Evolutionary conservation across 1,284 basidiomycete genomes (phyloP), one percentile per base, ranked within the genome.

Genomic region (Volvariella surrecta): DNA sequence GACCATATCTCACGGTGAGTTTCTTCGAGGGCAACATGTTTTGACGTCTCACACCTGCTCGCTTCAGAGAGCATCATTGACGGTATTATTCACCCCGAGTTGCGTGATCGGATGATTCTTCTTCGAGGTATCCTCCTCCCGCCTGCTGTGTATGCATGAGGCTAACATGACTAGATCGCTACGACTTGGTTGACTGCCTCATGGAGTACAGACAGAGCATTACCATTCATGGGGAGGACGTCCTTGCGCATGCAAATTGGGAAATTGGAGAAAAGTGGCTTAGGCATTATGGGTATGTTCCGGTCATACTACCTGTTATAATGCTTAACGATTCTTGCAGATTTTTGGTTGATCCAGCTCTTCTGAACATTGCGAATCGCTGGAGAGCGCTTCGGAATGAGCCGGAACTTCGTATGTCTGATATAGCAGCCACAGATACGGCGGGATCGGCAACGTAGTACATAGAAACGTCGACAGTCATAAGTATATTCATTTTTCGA

Each of bases 51-150:
- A n/a, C n/a, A n/a, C n/a, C n/a, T n/a, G n/a, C 32, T 16, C 37
- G 35, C 50, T 43, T 20, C 54, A 88, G 85, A 92, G 61, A 86
- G 88, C 52, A 75, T 87, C n/a, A 89, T 94, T 54, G 91, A 94
- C 60, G 79, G 81, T 32, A 81, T 94, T 41, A 73, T 89, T 48
- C 87, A 92, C 63, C 87, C 91, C 35, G 84, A 89, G 48, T 68
- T 95, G 46, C 76, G 91, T 37, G 91, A 95, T 58, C 77, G 89
- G 22, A 85, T 94, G 75, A 95, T 95, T 53, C 66, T 93, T 11
- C 63, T 90, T 19, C 74, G 89, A 65, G 85, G 89, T 86, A 51
- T 42, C 65, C 55, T 32, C 60, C 17, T n/a, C n/a, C 18, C 30
- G 20, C 18, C 24, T 13, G 41, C 21, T 37, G 30, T 16, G 21